phyloP scores from a whole-genome alignment of 139 green algal genomes.

The Choricystis sp. region DNA sequence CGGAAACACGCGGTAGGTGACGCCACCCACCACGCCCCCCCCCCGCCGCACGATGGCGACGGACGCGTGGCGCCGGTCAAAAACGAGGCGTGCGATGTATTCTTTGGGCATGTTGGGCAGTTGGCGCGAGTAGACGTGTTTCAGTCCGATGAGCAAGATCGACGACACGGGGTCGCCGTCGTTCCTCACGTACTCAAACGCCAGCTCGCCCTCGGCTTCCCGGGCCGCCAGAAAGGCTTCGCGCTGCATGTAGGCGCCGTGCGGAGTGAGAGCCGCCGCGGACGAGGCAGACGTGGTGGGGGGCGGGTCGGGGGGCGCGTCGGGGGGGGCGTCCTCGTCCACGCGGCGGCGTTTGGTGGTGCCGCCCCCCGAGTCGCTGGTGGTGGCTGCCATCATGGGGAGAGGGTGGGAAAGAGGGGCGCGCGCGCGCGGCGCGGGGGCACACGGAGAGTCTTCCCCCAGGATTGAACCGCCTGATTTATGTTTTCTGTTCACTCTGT shows the following conservation, averaged over 20 bases:
- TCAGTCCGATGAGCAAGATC: constrained; percentile 56
- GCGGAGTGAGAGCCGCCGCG: background rate
- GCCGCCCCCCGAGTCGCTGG: too few species aligned
- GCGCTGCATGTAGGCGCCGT: background rate
- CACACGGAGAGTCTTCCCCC: too few species aligned
- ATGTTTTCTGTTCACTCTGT: background rate
- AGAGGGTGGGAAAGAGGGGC: background rate
- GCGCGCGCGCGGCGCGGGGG: too few species aligned
- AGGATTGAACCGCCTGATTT: background rate
- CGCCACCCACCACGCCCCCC: constrained; percentile 65
- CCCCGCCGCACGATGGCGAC: constrained; percentile 39
- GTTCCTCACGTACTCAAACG: constrained; percentile 22
- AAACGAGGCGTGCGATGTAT: constrained; percentile 89
- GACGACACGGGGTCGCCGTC: constrained; percentile 4
- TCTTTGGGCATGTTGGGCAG: constrained; percentile 97
- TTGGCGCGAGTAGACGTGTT: constrained; percentile 90
- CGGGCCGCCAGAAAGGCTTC: background rate
- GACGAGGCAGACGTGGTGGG: background rate
- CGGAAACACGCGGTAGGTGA: constrained; percentile 86
- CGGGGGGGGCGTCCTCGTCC: too few species aligned
- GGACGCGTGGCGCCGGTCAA: constrained; percentile 62
- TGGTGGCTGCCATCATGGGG: constrained; percentile 1
- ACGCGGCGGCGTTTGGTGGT: too few species aligned
- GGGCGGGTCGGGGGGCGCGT: too few species aligned
- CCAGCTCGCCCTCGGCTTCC: constrained; percentile 8